phyloP scores from a whole-genome alignment of 352 stramenopile genomes.

The Phytophthora nicotianae region DNA sequence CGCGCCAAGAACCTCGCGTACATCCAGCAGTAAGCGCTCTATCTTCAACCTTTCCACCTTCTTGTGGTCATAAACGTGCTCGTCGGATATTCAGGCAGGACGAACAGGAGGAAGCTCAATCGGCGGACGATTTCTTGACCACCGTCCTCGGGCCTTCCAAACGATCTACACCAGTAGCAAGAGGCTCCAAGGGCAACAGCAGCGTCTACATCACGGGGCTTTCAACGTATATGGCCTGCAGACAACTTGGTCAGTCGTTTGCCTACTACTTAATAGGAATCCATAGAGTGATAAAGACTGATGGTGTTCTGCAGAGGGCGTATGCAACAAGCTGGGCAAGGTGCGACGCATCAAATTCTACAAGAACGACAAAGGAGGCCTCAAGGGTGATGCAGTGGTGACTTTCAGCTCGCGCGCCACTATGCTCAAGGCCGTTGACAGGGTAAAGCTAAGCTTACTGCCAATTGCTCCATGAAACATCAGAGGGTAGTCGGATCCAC shows the following conservation, averaged over 20 bases:
- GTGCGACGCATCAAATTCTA: constrained; percentile 89
- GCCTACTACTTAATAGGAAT: not conserved
- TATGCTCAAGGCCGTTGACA: constrained; percentile 72
- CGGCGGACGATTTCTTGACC: constrained; percentile 50
- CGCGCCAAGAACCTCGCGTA: constrained; percentile 79
- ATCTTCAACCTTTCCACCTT: not conserved
- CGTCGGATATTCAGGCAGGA: constrained; percentile 47
- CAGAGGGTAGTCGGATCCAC: not conserved
- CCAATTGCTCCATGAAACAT: constrained; percentile 6
- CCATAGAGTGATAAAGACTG: not conserved
- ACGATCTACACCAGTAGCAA: not conserved
- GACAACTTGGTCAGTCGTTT: constrained; percentile 66
- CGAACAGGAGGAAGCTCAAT: constrained; percentile 43
- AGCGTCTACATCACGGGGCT: constrained; percentile 85
- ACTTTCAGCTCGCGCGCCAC: constrained; percentile 76
- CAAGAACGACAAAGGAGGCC: constrained; percentile 73
- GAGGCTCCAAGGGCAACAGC: constrained; percentile 50
- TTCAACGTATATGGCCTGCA: constrained; percentile 82
- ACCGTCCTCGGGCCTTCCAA: constrained; percentile 30
- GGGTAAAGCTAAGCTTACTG: constrained; percentile 40
- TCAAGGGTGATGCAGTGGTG: constrained; percentile 88
- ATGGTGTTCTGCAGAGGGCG: constrained; percentile 48
- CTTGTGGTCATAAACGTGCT: not conserved
- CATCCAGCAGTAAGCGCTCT: constrained; percentile 47
- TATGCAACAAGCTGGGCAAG: constrained; percentile 78